Evolutionary conservation across 1,284 basidiomycete species (phyloP).

Genomic region (Stereum hirsutum): DNA sequence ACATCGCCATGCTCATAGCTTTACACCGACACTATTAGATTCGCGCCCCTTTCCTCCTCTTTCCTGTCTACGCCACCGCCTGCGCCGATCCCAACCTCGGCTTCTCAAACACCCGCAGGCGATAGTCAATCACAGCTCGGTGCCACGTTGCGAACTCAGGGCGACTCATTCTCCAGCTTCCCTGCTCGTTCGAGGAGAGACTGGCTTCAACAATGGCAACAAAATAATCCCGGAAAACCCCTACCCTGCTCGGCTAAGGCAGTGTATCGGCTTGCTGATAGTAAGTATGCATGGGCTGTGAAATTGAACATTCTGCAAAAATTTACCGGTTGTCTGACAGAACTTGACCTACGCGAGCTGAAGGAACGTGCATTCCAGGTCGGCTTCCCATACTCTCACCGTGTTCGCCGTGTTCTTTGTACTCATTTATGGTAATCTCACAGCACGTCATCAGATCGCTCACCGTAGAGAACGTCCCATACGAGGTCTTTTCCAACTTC

Average conservation of each 20-base stretch:
- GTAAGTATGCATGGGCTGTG: conserved; percentile 30
- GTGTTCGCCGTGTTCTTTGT: conserved; percentile 4
- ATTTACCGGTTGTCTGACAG: conserved; percentile 22
- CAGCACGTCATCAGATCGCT: conserved; percentile 73
- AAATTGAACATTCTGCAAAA: neutral
- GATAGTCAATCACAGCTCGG: conserved; percentile 26
- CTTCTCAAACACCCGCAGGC: conserved; percentile 19
- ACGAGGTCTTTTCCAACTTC: conserved; percentile 83
- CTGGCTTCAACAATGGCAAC: conserved; percentile 62
- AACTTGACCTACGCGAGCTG: conserved; percentile 60
- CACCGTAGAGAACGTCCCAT: conserved; percentile 73
- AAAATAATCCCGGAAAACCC: conserved; percentile 48
- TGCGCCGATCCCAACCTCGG: conserved; percentile 21
- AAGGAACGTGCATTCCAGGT: conserved; percentile 64
- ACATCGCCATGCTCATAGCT: conserved; percentile 39
- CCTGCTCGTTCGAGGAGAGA: conserved; percentile 35
- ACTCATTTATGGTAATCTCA: conserved; percentile 1
- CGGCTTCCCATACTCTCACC: conserved; percentile 3
- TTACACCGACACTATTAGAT: conserved; percentile 79
- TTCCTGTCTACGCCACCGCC: conserved; percentile 32
- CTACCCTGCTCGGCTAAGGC: conserved; percentile 84
- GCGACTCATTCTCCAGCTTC: conserved; percentile 9
- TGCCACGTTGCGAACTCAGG: conserved; percentile 10
- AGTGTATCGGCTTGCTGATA: conserved; percentile 80
- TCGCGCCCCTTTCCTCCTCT: conserved; percentile 75